Base-by-base conservation (phyloP, 2,329 filamentous ascomycete genomes). In the Paracoccidioides brasiliensis region DNA sequence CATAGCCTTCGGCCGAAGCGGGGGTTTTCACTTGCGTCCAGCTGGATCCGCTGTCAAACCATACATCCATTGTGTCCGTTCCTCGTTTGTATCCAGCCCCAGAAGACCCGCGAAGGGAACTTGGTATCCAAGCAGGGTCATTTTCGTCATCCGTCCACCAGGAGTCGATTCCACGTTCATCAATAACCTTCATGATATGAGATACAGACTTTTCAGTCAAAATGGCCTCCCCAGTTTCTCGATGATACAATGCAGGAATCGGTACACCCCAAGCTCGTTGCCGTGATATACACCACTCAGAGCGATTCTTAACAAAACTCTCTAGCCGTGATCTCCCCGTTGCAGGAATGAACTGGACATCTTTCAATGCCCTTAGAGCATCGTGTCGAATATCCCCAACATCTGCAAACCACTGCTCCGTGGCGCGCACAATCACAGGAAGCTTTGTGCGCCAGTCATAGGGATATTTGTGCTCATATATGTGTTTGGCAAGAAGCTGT, bases 391-490 rank as follows among this genome's bases (percentile, higher is more conserved):
- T 91, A 52, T 78, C 81, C 12, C 79, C 88, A 2, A 96, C 88
- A 69, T 97, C 88, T 9, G 93, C 90, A 67, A 98, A 98, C 93
- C 93, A 98, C 71, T 98, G 93, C 41, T 90, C 88, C 0, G 94
- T 98, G 3, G 93, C 91, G 61, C 93, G 78, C 38, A 94, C 82
- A 57, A 98, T 89, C 52, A 98, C 84, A 0, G 93, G 93, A 62
- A 86, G 79, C 71, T 97, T 98, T 0, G 91, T 95, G 54, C 93
- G 81, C 93, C 93, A 98, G 71, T 98, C 93, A 63, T 97, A 95
- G 0, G 93, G 93, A 67, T 97, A 97, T 70, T 95, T 97, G 76
- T 98, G 93, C 53, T 78, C 78, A 67, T 91, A 85, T 56, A 77
- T 77, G 62, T 94, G 85, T 3, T 79, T 80, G 42, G 79, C 78